Conservation (phyloP, 176 grass and related monocot species). For the Calamus simplicifolius region DNA sequence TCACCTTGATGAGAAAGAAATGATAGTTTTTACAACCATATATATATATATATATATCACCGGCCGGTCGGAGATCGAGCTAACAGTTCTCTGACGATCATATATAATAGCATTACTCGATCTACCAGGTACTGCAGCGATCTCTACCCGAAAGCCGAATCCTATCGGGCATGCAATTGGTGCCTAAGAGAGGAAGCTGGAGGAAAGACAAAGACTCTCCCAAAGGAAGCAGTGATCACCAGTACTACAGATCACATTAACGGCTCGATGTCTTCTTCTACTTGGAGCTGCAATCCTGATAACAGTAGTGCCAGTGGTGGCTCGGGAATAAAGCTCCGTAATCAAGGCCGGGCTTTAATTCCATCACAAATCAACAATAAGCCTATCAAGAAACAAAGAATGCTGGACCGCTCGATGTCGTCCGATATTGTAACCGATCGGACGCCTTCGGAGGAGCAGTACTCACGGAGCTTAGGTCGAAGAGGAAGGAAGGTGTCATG, state of each 20-base stretch:
- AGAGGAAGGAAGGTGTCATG: conserved; percentile 24
- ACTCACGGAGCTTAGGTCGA: conserved; percentile 28
- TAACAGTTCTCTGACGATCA: no score
- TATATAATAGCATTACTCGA: no score
- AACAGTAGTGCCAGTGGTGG: background rate
- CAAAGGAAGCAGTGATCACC: background rate
- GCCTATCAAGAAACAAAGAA: conserved; percentile 74
- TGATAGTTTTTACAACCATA: no score
- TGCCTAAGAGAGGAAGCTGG: conserved; percentile 58
- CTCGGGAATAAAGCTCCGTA: conserved; percentile 38
- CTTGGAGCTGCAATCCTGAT: background rate
- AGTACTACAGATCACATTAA: background rate
- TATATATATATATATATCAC: no score
- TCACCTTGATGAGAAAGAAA: no score
- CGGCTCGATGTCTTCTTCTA: conserved; percentile 12
- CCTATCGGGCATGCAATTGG: conserved; percentile 83
- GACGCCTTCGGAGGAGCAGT: conserved; percentile 28
- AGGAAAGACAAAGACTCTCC: conserved; percentile 1
- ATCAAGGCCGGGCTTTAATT: conserved; percentile 41
- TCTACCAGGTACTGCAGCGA: conserved; percentile 82
- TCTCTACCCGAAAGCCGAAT: conserved; percentile 71
- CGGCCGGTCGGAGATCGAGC: no score
- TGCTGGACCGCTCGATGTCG: conserved; percentile 62
- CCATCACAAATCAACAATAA: conserved; percentile 45
- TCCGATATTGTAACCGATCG: conserved; percentile 46